phyloP scores from a whole-genome alignment of 441 rosid genomes.

The Populus hybrid region DNA sequence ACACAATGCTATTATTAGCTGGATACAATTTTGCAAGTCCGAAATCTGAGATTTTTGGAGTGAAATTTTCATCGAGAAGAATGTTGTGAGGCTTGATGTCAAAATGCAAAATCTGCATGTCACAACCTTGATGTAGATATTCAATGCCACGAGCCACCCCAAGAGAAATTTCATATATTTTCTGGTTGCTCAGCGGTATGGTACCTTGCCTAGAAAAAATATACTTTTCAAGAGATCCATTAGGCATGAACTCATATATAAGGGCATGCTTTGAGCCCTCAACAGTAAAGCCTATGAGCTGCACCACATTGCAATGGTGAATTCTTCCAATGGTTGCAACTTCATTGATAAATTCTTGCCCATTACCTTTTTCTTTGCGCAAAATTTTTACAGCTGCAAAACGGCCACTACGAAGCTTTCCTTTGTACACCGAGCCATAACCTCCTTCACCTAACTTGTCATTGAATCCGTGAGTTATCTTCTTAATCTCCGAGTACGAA shows the following conservation, averaged over 20 bases:
- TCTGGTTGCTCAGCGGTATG: background rate
- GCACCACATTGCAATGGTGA: background rate
- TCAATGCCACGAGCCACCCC: conserved; percentile 14
- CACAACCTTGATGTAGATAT: background rate
- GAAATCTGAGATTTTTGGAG: background rate
- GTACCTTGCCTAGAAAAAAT: background rate
- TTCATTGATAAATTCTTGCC: background rate
- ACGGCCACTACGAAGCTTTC: background rate
- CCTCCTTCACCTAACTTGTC: too few relatives aligned
- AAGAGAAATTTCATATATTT: background rate
- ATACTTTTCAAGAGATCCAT: conserved; percentile 1
- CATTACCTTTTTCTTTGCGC: background rate
- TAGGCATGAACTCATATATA: background rate
- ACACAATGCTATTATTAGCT: background rate
- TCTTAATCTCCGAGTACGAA: too few relatives aligned
- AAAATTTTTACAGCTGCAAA: background rate
- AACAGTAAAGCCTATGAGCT: background rate
- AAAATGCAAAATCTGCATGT: conserved; percentile 7
- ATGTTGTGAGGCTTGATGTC: conserved; percentile 10
- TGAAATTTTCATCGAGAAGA: background rate
- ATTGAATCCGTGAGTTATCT: too few relatives aligned
- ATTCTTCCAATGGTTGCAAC: conserved; percentile 5
- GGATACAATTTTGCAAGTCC: too few relatives aligned
- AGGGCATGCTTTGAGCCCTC: background rate
- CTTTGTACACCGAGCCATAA: too few relatives aligned